Base-by-base conservation (phyloP, 208 protist species). In the Acanthamoeba culbertsoni region DNA sequence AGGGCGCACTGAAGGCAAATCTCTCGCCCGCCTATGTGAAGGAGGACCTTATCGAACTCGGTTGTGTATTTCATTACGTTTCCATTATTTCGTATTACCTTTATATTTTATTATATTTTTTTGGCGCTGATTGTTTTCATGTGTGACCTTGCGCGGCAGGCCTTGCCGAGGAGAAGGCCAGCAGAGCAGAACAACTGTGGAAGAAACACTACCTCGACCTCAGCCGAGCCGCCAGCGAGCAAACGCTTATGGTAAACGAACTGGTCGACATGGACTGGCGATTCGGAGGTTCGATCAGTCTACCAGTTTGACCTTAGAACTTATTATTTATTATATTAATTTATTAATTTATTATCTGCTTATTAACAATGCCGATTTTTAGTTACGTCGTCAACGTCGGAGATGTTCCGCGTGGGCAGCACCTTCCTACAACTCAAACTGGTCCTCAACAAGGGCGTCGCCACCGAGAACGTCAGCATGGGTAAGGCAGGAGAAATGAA, bases 231-330 rank as follows among this genome's bases (percentile, higher is more conserved):
- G 77, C 93, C 26, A 91, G 82, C 46, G 91, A 86, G 45, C 84
- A 96, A 26, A 96, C 94, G 14, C 89, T 97, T 23, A 68, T 84
- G 31, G 86, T 97, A n/a, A 96, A 97, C 86, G 77, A 97, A 84
- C 94, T 97, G 16, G 93, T 97, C 14, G 96, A 97, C 65, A 94
- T 97, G 93, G 94, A 97, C 68, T 97, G 96, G 96, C 82, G 92
- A 86, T 97, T 97, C 62, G 96, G 96, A 43, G 96, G 94, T n/a
- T n/a, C n/a, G n/a, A n/a, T n/a, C n/a, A n/a, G n/a, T 95, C 3
- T 73, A 73, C 28, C 90, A 51, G 31, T 63, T n/a, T n/a, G n/a
- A n/a, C n/a, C 53, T 23, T 62, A n/a, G 16, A n/a, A n/a, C 18
- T 62, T 62, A n/a, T 62, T 62, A n/a, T 62, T 62, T 62, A n/a